Evolutionary conservation across 148 eudicot genomes (phyloP).

Genomic region (Heliosperma pusillum): DNA sequence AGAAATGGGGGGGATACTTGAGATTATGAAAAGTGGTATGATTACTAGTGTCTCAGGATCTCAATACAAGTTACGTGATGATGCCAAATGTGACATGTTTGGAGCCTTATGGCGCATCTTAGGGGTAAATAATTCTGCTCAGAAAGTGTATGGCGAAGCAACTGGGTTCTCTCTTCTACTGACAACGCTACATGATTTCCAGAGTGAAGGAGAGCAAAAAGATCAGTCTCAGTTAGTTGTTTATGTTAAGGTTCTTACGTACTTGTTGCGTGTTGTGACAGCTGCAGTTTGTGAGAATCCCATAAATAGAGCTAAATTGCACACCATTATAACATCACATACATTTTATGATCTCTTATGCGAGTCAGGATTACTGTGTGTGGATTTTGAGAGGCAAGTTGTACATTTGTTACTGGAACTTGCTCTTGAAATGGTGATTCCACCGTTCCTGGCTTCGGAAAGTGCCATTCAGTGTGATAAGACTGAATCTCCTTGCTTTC

Average conservation of each 20-base stretch:
- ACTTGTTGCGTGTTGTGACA: slow-evolving; percentile 83
- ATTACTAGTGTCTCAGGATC: slow-evolving; percentile 78
- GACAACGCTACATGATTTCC: slow-evolving; percentile 81
- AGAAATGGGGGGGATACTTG: slow-evolving; percentile 82
- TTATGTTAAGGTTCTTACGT: slow-evolving; percentile 65
- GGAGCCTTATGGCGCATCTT: slow-evolving; percentile 95
- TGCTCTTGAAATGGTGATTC: slow-evolving; percentile 84
- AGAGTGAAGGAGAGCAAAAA: slow-evolving; percentile 51
- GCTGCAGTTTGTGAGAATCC: slow-evolving; percentile 81
- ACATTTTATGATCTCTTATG: slow-evolving; percentile 82
- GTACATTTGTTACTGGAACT: slow-evolving; percentile 87
- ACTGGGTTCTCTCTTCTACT: slow-evolving; percentile 90
- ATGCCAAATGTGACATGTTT: slow-evolving; percentile 89
- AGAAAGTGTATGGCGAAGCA: slow-evolving; percentile 97
- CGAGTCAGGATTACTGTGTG: slow-evolving; percentile 84
- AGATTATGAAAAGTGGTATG: slow-evolving; percentile 93
- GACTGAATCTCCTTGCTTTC: slow-evolving; percentile 53
- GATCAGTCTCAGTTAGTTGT: slow-evolving; percentile 40
- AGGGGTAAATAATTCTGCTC: slow-evolving; percentile 73
- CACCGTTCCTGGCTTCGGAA: slow-evolving; percentile 76
- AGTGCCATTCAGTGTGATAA: slow-evolving; percentile 31
- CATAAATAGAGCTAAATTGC: slow-evolving; percentile 73
- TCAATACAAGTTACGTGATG: slow-evolving; percentile 68
- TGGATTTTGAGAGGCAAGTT: slow-evolving; percentile 90
- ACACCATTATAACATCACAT: slow-evolving; percentile 67